Conservation (phyloP, 2,329 filamentous ascomycete species). For the Penicillium sp. region DNA sequence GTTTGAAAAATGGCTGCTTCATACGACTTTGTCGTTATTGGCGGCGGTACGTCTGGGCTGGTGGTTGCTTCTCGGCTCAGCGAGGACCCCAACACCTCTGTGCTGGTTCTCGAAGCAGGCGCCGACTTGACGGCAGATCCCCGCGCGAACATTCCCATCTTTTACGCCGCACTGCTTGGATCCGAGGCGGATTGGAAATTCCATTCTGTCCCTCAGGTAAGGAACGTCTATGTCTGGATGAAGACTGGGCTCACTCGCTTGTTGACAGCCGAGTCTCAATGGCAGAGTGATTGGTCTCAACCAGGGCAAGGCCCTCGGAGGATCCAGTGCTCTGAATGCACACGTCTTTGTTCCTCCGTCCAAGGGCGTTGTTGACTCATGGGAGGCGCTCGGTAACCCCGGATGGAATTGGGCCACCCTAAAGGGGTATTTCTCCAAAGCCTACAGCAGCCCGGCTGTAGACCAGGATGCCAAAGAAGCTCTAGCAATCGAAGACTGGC, state of each 20-base stretch:
- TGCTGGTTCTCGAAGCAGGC: constrained; percentile 16
- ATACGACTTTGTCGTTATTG: constrained; percentile 24
- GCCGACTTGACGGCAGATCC: constrained; percentile 13
- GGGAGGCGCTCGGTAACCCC: constrained; percentile 35
- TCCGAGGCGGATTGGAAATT: constrained; percentile 15
- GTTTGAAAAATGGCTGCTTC: neutral
- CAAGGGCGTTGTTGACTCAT: constrained; percentile 30
- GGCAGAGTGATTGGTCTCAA: constrained; percentile 12
- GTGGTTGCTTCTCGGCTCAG: constrained; percentile 11
- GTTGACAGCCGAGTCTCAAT: constrained; percentile 15
- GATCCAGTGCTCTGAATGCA: constrained; percentile 33
- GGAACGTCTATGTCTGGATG: neutral
- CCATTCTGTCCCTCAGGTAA: constrained; percentile 12
- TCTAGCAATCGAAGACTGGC: neutral
- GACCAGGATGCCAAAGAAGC: neutral
- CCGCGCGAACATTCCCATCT: constrained; percentile 9
- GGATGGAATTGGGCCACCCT: constrained; percentile 35
- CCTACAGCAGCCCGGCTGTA: constrained; percentile 19
- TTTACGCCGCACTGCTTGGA: constrained; percentile 1
- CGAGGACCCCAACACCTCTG: constrained; percentile 1
- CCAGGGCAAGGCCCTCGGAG: constrained; percentile 15
- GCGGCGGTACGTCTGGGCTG: constrained; percentile 13
- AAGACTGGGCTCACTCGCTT: neutral
- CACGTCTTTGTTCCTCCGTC: constrained; percentile 22
- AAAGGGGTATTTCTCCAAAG: constrained; percentile 33